Conservation (phyloP, 2,329 filamentous ascomycete genomes). For the Fusarium tupiense region DNA sequence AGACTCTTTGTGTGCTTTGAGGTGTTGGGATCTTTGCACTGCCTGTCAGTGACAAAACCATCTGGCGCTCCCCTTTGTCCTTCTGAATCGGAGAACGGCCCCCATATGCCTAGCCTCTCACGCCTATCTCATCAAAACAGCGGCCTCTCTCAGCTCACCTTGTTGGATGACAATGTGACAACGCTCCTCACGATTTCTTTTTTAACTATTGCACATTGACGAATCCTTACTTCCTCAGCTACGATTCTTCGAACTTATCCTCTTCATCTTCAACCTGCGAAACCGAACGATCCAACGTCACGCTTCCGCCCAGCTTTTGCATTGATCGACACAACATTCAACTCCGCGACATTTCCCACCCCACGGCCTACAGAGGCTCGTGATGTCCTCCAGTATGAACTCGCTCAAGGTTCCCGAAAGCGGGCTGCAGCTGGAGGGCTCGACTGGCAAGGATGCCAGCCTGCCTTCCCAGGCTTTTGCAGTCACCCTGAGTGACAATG, state of each 20-base stretch:
- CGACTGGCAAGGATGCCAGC: slow-evolving; percentile 54
- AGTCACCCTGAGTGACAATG: slow-evolving; percentile 64
- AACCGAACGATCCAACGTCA: slow-evolving; percentile 15
- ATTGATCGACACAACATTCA: slow-evolving; percentile 40
- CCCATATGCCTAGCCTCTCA: slow-evolving; percentile 25
- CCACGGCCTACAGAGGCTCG: slow-evolving; percentile 43
- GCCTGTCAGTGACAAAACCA: slow-evolving; percentile 24
- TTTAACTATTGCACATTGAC: slow-evolving; percentile 14
- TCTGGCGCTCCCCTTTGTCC: slow-evolving; percentile 28
- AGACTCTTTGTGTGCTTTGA: slow-evolving; percentile 33
- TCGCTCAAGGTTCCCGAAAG: slow-evolving; percentile 65
- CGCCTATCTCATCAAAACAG: slow-evolving; percentile 38
- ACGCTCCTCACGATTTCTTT: slow-evolving; percentile 30
- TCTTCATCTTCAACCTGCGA: slow-evolving; percentile 4
- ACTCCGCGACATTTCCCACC: slow-evolving; percentile 43
- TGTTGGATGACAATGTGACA: slow-evolving; percentile 44
- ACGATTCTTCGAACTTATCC: not conserved
- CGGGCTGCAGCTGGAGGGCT: slow-evolving; percentile 66
- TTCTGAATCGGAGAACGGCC: slow-evolving; percentile 36
- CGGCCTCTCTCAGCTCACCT: slow-evolving; percentile 42
- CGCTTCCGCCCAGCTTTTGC: slow-evolving; percentile 21
- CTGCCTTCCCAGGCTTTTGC: slow-evolving; percentile 66
- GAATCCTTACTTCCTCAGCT: slow-evolving; percentile 8
- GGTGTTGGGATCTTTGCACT: slow-evolving; percentile 33
- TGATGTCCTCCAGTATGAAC: slow-evolving; percentile 55